Evolutionary conservation across 352 stramenopile genomes (phyloP).

Genomic region (Phytophthora ramorum): DNA sequence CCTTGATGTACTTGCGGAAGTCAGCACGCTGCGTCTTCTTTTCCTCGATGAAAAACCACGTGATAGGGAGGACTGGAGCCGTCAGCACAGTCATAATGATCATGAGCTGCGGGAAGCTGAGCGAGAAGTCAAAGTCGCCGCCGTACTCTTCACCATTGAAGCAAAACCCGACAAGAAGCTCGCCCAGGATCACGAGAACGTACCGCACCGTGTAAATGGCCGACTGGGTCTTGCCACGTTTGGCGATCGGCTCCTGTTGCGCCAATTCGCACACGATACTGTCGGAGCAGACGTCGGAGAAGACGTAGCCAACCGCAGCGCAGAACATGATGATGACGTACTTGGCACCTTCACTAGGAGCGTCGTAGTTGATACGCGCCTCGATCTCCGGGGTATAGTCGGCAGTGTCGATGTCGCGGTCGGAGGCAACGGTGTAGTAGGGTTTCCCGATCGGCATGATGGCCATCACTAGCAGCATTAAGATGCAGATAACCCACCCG

Average conservation of each 20-base stretch:
- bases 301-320: conserved; percentile 20
- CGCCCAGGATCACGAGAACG: conserved; percentile 22
- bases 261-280: conserved; percentile 28
- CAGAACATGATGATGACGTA: conserved; percentile 29
- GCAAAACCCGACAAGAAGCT: conserved; percentile 16
- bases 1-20: conserved; percentile 23
- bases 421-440: conserved; percentile 23
- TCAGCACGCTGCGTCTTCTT: conserved; percentile 15
- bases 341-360: conserved; percentile 19
- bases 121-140: too few relatives aligned
- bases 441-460: conserved; percentile 19
- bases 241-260: conserved; percentile 17
- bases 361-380: conserved; percentile 21
- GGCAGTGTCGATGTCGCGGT: conserved; percentile 18
- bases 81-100: conserved; percentile 21
- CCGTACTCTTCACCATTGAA: conserved; percentile 12
- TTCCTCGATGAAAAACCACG: conserved; percentile 26
- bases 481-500: conserved; percentile 21
- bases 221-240: conserved; percentile 18
- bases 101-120: conserved; percentile 16
- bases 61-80: conserved; percentile 5
- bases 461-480: conserved; percentile 25
- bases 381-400: conserved; percentile 26
- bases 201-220: conserved; percentile 19
- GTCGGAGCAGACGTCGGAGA: conserved; percentile 26